phyloP scores from a whole-genome alignment of 495 filamentous ascomycete species.

The Patellaria atrata region DNA sequence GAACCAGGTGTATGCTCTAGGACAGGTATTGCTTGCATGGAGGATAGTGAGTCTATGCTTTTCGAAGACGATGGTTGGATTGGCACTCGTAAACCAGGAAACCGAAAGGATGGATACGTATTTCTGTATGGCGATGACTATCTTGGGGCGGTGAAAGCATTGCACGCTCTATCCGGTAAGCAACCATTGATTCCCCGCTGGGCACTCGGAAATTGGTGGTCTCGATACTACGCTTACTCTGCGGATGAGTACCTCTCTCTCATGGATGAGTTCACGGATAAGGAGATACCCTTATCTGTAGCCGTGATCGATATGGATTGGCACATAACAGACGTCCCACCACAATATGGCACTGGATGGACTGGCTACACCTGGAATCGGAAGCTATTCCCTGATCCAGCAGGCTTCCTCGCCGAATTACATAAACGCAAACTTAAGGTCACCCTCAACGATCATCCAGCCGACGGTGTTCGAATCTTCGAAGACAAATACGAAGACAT shows the following conservation, averaged over 20 bases:
- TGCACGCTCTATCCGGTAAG: conserved; percentile 39
- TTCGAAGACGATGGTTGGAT: conserved; percentile 39
- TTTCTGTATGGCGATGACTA: conserved; percentile 43
- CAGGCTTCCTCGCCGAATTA: conserved; percentile 30
- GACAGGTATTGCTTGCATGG: conserved; percentile 33
- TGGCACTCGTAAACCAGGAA: conserved; percentile 26
- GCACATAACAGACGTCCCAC: conserved; percentile 35
- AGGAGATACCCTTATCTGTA: conserved; percentile 39
- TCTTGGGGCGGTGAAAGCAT: conserved; percentile 37
- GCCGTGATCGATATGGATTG: conserved; percentile 50
- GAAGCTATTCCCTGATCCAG: conserved; percentile 39
- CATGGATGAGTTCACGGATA: conserved; percentile 34
- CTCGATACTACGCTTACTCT: conserved; percentile 40
- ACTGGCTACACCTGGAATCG: conserved; percentile 49
- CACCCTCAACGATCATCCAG: conserved; percentile 44
- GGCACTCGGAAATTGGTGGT: conserved; percentile 51
- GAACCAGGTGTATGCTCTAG: conserved; percentile 36
- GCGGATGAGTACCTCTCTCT: conserved; percentile 37
- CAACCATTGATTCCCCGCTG: conserved; percentile 43
- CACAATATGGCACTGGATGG: conserved; percentile 31
- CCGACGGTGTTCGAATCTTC: conserved; percentile 35
- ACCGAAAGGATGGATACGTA: conserved; percentile 41
- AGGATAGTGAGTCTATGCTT: conserved; percentile 43
- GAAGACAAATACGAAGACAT: conserved; percentile 41
- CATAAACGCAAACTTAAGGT: conserved; percentile 32